Base-by-base conservation (phyloP, 495 filamentous ascomycete genomes). In the Penicillium simplicissimum region DNA sequence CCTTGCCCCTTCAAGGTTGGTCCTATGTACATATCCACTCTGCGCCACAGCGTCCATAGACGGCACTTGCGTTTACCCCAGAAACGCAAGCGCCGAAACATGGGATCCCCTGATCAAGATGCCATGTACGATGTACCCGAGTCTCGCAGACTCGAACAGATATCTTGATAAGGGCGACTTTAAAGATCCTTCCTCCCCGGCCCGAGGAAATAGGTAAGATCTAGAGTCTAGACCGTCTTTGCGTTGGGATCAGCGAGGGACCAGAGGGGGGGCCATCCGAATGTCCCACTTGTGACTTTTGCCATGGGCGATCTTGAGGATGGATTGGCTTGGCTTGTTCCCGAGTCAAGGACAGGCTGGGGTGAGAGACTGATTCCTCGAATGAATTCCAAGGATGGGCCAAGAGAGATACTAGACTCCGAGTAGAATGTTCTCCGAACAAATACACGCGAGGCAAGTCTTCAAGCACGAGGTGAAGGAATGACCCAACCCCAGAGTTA, bases 211-310 rank as follows among this genome's bases (percentile, higher is more conserved):
- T 31, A 31, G 28, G 28, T 31, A 31, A 31, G 28, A 31, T 31
- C 4, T 6, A 31, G 28, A 15, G 19, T 66, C 64, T 66, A 66
- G 64, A 58, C 59, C 60, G 17, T 19, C 14, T 38, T 53, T 33
- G 56, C 59, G 57, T 62, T 66, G 45, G 0, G 64, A 66, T 62
- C 64, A 60, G 52, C 64, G 6, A 47, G 3, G 19, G 38, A 37
- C 37, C 10, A 47, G n/a, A 28, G 35, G 36, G 23, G 57, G 57
- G 45, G 19, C 42, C 19, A 4, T 23, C 42, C 7, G 7, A 11
- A 23, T 19, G 51, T 53, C 51, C 51, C 51, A 53, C 51, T 53
- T n/a, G n/a, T n/a, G n/a, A n/a, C n/a, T n/a, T n/a, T 49, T 45
- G 15, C 38, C 35, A 54, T 21, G 37, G 31, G 31, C 49, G 63